Evolutionary conservation across 495 filamentous ascomycete genomes (phyloP).

Genomic region (Hypoxylon trugodes): DNA sequence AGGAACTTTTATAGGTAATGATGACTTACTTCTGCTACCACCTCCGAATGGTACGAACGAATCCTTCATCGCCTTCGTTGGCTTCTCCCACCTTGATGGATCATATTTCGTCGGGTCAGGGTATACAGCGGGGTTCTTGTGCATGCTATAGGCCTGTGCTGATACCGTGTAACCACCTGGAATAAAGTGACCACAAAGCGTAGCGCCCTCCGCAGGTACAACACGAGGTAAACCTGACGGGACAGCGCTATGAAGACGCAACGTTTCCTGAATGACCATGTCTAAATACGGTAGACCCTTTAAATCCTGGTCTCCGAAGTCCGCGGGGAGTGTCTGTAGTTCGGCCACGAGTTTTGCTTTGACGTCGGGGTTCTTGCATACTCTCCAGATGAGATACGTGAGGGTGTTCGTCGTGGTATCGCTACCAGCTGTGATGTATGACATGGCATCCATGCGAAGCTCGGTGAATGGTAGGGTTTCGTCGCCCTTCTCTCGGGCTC

Average conservation of each 20-base stretch:
- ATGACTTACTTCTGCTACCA: constrained; percentile 47
- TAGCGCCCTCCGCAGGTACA: constrained; percentile 38
- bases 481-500: constrained; percentile 36
- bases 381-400: constrained; percentile 51
- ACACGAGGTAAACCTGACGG: constrained; percentile 47
- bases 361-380: constrained; percentile 44
- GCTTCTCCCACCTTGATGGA: constrained; percentile 43
- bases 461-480: constrained; percentile 38
- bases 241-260: constrained; percentile 64
- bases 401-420: constrained; percentile 60
- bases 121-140: constrained; percentile 47
- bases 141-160: constrained; percentile 52
- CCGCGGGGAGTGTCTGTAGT: constrained; percentile 44
- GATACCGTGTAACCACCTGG: constrained; percentile 44
- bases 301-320: constrained; percentile 49
- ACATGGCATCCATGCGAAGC: constrained; percentile 37
- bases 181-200: constrained; percentile 29
- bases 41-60: constrained; percentile 63
- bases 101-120: constrained; percentile 45
- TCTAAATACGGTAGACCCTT: constrained; percentile 59
- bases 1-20: background rate
- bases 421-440: constrained; percentile 56
- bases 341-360: constrained; percentile 52
- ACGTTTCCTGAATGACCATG: constrained; percentile 62
- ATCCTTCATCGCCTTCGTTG: constrained; percentile 62